phyloP scores from a whole-genome alignment of 306 rosid genomes.

The Aeschynomene evenia region DNA sequence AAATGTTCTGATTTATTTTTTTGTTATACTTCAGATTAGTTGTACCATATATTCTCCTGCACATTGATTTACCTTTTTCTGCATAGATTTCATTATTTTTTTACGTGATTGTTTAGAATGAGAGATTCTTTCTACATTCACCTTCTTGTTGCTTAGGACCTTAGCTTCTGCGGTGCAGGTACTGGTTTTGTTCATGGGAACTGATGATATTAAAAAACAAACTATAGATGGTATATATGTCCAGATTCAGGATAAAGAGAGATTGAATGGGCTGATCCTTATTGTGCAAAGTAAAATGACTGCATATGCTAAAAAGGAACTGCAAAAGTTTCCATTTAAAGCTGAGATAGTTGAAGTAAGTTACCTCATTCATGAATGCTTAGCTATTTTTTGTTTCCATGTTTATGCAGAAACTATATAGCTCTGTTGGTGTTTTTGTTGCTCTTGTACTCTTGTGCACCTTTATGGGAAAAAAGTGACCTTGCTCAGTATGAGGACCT shows the following conservation, averaged over 20 bases:
- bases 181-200: slow-evolving; percentile 44
- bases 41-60: not conserved
- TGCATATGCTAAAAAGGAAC: slow-evolving; percentile 28
- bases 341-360: slow-evolving; percentile 49
- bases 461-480: not conserved
- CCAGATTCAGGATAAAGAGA: slow-evolving; percentile 30
- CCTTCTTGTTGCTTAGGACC: not conserved
- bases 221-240: not conserved
- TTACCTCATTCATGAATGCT: slow-evolving; percentile 5
- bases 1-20: not conserved
- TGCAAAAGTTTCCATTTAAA: slow-evolving; percentile 25
- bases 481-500: not conserved
- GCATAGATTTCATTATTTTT: not conserved
- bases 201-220: slow-evolving; percentile 25
- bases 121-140: not conserved
- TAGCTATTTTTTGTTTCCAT: not conserved
- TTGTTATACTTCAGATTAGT: not conserved
- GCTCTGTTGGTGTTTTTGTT: not conserved
- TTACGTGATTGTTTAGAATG: not conserved
- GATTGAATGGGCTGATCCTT: slow-evolving; percentile 34
- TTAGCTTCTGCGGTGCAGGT: slow-evolving; percentile 40
- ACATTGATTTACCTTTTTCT: not conserved
- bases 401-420: not conserved
- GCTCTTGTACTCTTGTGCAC: not conserved
- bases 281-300: slow-evolving; percentile 49